Percentiles rank a stretch among this genome's conserved stretches.
phyloP scores from a whole-genome alignment of 1,139 yeast species.

The Hyphopichia khmerensis region DNA sequence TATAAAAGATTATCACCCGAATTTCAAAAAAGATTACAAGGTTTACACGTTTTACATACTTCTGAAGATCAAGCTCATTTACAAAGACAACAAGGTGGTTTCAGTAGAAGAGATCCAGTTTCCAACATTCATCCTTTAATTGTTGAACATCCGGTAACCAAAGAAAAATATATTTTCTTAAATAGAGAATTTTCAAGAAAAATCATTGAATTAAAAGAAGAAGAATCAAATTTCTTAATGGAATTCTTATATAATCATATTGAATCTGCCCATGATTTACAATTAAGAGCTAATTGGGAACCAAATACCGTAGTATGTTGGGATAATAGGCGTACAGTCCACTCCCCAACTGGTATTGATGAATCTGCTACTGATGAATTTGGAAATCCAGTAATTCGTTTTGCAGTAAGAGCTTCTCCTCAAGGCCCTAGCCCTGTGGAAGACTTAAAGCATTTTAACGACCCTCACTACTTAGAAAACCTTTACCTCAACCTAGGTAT shows the following conservation, averaged over 20 bases:
- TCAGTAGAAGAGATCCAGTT: constrained; percentile 25
- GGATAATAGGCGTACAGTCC: constrained; percentile 24
- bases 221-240: constrained; percentile 24
- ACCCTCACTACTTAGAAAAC: constrained; percentile 5
- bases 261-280: constrained; percentile 47
- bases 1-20: constrained; percentile 28
- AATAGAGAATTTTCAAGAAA: constrained; percentile 25
- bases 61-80: constrained; percentile 22
- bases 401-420: constrained; percentile 24
- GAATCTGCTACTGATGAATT: constrained; percentile 7
- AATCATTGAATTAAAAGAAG: constrained; percentile 27
- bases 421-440: constrained; percentile 25
- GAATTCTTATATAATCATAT: constrained; percentile 22
- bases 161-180: constrained; percentile 21
- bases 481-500: not conserved
- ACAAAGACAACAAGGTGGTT: constrained; percentile 20
- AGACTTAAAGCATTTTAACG: constrained; percentile 20
- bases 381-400: constrained; percentile 16
- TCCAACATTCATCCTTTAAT: constrained; percentile 28
- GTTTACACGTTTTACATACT: constrained; percentile 26
- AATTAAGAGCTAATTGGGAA: constrained; percentile 58
- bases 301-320: constrained; percentile 33
- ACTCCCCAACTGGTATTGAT: constrained; percentile 25
- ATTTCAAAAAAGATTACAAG: constrained; percentile 23
- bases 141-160: constrained; percentile 28